Base-by-base conservation (phyloP, 2,329 filamentous ascomycete genomes). In the Cercospora sp. region DNA sequence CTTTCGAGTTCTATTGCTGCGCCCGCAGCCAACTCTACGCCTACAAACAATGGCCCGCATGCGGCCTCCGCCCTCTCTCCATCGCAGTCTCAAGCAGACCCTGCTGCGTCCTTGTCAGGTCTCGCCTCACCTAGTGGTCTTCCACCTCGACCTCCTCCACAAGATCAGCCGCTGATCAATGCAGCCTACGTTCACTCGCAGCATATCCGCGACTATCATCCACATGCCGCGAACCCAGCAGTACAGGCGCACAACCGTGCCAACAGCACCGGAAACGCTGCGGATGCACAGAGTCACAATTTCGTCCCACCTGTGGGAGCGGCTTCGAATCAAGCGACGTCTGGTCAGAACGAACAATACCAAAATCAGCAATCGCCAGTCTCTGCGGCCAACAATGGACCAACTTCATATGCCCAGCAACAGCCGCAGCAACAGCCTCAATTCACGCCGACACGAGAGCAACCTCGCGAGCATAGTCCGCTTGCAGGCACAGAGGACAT, bases 141-240 rank as follows among this genome's bases (percentile, higher is more conserved):
- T 7, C 83, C 82, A 73, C 79, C 83, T 42, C 79, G 82, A 69
- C 83, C 82, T 53, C 83, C 82, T 68, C 80, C 82, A 42, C 83
- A 84, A 76, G 82, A 84, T 68, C 81, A 82, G 74, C 80, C 81
- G 64, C 75, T 80, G 67, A 83, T 82, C 60, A 80, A 84, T 70
- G 78, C 81, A 53, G 83, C 83, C 70, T 84, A 84, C 75, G 78
- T 79, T 45, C 81, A 82, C 60, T 80, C 79, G 67, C 80, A 82
- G 74, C 82, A 84, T 73, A 83, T 84, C 66, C 80, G 82, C 70
- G 82, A 82, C 45, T 84, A 82, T 71, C 83, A 85, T 72, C 83
- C 83, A 20, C 82, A 84, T 73, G 82, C 78, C 63, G 78, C 80
- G 60, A 78, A 80, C 60, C 70, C 76, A 60, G 74, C 77, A 63